Evolutionary conservation across 768 basidiomycete genomes (phyloP), one percentile per base, ranked within the genome.

Genomic region (Lactarius sanguifluus): DNA sequence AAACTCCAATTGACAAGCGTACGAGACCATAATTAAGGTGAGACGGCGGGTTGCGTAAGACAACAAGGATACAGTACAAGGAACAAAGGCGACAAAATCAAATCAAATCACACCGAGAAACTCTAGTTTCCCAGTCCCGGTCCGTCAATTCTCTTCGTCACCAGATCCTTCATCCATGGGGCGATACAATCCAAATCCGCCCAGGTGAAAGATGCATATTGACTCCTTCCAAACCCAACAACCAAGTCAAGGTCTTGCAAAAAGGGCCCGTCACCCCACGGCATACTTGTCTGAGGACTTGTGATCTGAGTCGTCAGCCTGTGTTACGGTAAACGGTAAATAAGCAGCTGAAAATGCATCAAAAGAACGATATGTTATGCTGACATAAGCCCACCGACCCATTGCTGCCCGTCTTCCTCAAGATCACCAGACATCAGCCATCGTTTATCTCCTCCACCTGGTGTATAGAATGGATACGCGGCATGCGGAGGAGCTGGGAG

Each of bases 321-420:
- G 67, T 25, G 15, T 50, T 23, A 25, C 47, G 23, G 13, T 10
- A 13, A 34, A 25, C 47, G 23, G 25, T 38, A 38, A 38, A 38
- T 50, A 28, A 47, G 23, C 36, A 56, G 50, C 25, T 55, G 10
- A 2, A 23, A 18, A 20, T 28, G 58, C 1, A 6, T 28, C 34
- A 45, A 34, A 32, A 3, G 50, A 34, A n/a, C 64, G 23, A 32
- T 8, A 30, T 47, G 8, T 40, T 59, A 47, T 57, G 65, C 82
- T 67, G 65, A 89, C 91, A 92, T 85, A 69, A 92, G 72, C 25
- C 84, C 79, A 34, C 91, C 91, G 12, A 90, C 85, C 91, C 91
- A 92, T 57, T 86, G 81, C 64, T 82, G 73, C n/a, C 85, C 87
- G 45, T 82, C 82, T 74, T 85, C 84, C 71, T 86, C 83, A 15